A percentile compares a stretch with the other conserved stretches of the same genome.
Evolutionary conservation across 1,139 yeast genomes (phyloP).

Genomic region (Geotrichum candidum): DNA sequence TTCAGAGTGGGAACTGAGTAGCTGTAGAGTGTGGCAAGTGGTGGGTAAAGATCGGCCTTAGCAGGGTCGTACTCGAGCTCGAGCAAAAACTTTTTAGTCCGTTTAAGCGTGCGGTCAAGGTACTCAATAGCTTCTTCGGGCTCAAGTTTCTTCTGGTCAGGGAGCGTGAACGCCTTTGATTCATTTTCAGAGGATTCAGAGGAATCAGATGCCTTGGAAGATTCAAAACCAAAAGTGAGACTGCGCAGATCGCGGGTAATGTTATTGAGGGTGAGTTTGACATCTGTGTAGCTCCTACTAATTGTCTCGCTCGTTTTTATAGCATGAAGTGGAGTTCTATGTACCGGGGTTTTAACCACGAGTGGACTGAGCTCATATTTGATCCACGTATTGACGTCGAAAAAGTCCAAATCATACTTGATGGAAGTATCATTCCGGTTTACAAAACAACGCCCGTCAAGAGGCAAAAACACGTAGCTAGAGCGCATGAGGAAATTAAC

Average conservation of each 20-base stretch:
- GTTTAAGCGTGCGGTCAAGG: conserved; percentile 51
- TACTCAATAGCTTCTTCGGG: conserved; percentile 63
- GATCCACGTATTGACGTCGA: conserved; percentile 76
- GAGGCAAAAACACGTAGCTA: conserved; percentile 69
- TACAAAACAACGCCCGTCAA: conserved; percentile 65
- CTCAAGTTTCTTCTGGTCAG: conserved; percentile 29
- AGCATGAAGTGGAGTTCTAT: neutral
- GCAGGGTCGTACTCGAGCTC: conserved; percentile 52
- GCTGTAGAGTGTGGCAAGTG: conserved; percentile 75
- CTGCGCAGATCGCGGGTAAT: conserved; percentile 4
- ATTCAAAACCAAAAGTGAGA: neutral
- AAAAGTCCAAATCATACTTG: conserved; percentile 63
- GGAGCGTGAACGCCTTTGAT: conserved; percentile 11
- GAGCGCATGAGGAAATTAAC: conserved; percentile 87
- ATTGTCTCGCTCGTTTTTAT: conserved; percentile 17
- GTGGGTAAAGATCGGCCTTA: conserved; percentile 56
- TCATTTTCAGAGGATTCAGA: neutral
- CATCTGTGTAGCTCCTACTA: conserved; percentile 4
- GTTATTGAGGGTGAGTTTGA: conserved; percentile 1
- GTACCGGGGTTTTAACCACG: conserved; percentile 42
- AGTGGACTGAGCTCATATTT: conserved; percentile 70
- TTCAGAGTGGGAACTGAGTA: conserved; percentile 78
- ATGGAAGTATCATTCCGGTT: conserved; percentile 50
- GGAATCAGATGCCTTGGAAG: neutral
- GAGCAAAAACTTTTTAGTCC: conserved; percentile 53